Base-by-base conservation (phyloP, 345 rosid genomes). In the Eucalyptus marginata region DNA sequence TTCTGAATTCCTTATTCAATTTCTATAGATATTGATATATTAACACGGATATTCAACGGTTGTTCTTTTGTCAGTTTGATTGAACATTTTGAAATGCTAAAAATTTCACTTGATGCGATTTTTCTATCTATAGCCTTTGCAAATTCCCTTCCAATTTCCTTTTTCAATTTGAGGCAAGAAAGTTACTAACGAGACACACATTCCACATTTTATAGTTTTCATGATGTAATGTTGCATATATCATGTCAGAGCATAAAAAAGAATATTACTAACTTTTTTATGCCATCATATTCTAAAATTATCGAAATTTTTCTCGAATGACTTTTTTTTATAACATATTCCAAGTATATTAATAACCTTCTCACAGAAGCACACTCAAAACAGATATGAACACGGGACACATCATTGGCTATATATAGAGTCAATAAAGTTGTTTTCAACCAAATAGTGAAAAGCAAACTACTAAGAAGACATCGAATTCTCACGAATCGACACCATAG, bases 201-300 rank as follows among this genome's bases (percentile, higher is more conserved):
- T 29, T 29, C 3, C 1, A 0, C 31, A 29, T n/a, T 9, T 2
- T 33, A 18, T 16, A 16, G 2, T 36, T 31, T 31, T 31, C 1
- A 2, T 7, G 10, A 66, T 16, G 22, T 3, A 4, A 16, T 5
- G 10, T 15, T 31, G 1, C 43, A 31, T 15, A 16, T 1, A 31
- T 8, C 11, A 5, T 8, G 0, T 9, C 16, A 31, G 6, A 66
- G 31, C 16, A 29, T 62, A 13, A 64, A 29, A 7, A 31, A 15
- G 2, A 33, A 68, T 18, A 71, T 36, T 1, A 36, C 7, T 20
- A 10, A 71, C 46, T 36, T 18, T 36, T 71, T 71, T 10, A 71
- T 36, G 24, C 25, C 46, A 18, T 36, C 46, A 5, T 7, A 3
- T 71, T 20, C 12, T 9, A 10, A 71, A 33, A 71, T 18, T 0